These are phyloP conservation scores for Yamadazyma spencermartinsiae DNA, from an alignment of 1,139 yeast genomes.

Conservation along the genomic window DNA sequence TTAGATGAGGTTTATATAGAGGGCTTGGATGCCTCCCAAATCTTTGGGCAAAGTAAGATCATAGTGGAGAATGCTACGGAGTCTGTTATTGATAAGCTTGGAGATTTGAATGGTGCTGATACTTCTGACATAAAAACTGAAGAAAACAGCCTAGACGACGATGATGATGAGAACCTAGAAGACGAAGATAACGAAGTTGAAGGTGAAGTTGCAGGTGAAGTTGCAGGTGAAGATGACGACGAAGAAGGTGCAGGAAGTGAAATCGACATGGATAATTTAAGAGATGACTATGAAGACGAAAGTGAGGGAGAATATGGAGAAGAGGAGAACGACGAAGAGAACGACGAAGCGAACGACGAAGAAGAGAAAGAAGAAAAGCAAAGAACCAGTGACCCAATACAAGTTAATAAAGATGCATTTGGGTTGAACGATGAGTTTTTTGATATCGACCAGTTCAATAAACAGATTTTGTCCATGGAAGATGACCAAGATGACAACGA, in stretches of 20 bases:
- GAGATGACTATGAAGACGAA: slow-evolving; percentile 13
- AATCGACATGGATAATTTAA: slow-evolving; percentile 9
- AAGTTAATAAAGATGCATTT: slow-evolving; percentile 45
- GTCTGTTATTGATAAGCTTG: slow-evolving; percentile 37
- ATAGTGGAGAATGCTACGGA: slow-evolving; percentile 47
- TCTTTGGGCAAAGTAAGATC: slow-evolving; percentile 90
- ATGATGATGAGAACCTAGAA: slow-evolving; percentile 19
- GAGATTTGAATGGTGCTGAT: slow-evolving; percentile 21
- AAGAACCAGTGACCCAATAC: slow-evolving; percentile 19
- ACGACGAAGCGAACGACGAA: slow-evolving; percentile 20
- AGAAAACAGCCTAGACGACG: slow-evolving; percentile 7
- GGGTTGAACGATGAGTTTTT: slow-evolving; percentile 87
- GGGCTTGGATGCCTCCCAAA: slow-evolving; percentile 87
- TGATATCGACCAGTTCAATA: slow-evolving; percentile 81
- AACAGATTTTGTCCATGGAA: slow-evolving; percentile 75
- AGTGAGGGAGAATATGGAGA: slow-evolving; percentile 20
- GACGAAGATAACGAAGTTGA: slow-evolving; percentile 18
- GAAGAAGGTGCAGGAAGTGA: slow-evolving; percentile 11
- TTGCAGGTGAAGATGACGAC: slow-evolving; percentile 6
- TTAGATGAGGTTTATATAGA: slow-evolving; percentile 81
- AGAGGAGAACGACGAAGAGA: slow-evolving; percentile 21
- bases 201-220: slow-evolving; percentile 8
- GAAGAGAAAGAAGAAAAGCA: slow-evolving; percentile 14
- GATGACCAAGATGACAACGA: slow-evolving; percentile 44
- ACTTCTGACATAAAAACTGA: slow-evolving; percentile 18